These are phyloP conservation scores for Yamadazyma buinensis DNA, from an alignment of 1,139 yeast genomes.

Conservation along the genomic window DNA sequence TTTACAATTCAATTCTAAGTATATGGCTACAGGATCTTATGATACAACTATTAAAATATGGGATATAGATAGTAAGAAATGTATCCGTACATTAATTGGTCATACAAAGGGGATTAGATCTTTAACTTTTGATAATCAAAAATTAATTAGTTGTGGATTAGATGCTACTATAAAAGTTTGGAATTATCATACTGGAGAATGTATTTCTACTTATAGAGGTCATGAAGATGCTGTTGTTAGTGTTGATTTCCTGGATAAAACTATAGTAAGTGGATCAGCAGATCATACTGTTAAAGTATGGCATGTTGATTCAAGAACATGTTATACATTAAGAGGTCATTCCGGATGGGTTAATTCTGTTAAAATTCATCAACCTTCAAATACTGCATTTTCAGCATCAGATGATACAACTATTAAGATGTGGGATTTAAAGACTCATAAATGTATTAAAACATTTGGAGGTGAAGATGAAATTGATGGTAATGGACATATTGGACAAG, in stretches of 20 bases:
- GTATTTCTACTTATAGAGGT: constrained; percentile 89
- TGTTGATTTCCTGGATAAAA: constrained; percentile 73
- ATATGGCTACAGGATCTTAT: constrained; percentile 86
- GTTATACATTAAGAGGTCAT: constrained; percentile 91
- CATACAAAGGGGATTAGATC: constrained; percentile 85
- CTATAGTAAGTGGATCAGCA: constrained; percentile 90
- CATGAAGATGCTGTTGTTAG: constrained; percentile 84
- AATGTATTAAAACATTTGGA: constrained; percentile 75
- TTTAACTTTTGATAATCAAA: constrained; percentile 79
- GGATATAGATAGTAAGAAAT: constrained; percentile 77
- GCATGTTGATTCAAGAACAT: constrained; percentile 92
- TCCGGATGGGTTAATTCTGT: constrained; percentile 90
- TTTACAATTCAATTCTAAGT: constrained; percentile 72
- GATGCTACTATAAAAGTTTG: constrained; percentile 92
- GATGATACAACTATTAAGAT: constrained; percentile 90
- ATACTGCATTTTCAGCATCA: constrained; percentile 79
- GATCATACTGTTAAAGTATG: constrained; percentile 91
- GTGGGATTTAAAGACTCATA: constrained; percentile 88
- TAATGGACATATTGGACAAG: constrained; percentile 78
- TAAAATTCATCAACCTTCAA: constrained; percentile 74
- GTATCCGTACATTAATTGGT: constrained; percentile 74
- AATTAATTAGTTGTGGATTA: constrained; percentile 86
- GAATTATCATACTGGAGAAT: constrained; percentile 93
- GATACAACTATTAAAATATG: constrained; percentile 87
- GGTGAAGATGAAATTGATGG: constrained; percentile 69